Conservation (phyloP, 371 early-diverging fungal species). For the Mucor circinelloides region DNA sequence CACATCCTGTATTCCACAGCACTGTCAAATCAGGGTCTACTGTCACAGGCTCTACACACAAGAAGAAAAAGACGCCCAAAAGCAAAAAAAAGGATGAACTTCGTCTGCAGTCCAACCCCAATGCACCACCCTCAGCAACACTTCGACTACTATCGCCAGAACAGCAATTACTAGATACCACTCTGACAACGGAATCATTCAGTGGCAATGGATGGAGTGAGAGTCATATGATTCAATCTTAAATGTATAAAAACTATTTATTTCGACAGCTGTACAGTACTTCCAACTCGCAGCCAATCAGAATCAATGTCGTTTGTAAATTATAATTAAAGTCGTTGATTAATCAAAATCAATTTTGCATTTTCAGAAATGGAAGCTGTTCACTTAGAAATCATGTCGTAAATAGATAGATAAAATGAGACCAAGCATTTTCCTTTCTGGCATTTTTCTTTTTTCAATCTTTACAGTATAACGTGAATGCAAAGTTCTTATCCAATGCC, state of each 20-base stretch:
- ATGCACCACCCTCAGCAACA: neutral
- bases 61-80: conserved; percentile 4
- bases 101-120: conserved; percentile 9
- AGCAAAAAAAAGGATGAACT: conserved; percentile 6
- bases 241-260: conserved; percentile 3
- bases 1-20: conserved; percentile 24
- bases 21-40: neutral
- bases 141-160: conserved; percentile 7
- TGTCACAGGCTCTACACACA: neutral
- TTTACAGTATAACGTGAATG: too few relatives aligned
- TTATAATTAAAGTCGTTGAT: too few relatives aligned
- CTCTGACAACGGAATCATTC: conserved; percentile 14
- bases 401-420: too few relatives aligned
- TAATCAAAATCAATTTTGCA: too few relatives aligned
- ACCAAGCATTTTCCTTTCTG: too few relatives aligned
- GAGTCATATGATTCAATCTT: conserved; percentile 31
- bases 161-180: conserved; percentile 20
- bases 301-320: too few relatives aligned
- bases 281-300: too few relatives aligned
- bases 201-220: conserved; percentile 31
- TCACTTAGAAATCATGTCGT: too few relatives aligned
- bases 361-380: too few relatives aligned
- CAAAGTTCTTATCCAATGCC: too few relatives aligned
- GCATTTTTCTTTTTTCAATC: too few relatives aligned
- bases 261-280: too few relatives aligned